Conservation (phyloP, 331 rosid genomes). For the Telfairia occidentalis region DNA sequence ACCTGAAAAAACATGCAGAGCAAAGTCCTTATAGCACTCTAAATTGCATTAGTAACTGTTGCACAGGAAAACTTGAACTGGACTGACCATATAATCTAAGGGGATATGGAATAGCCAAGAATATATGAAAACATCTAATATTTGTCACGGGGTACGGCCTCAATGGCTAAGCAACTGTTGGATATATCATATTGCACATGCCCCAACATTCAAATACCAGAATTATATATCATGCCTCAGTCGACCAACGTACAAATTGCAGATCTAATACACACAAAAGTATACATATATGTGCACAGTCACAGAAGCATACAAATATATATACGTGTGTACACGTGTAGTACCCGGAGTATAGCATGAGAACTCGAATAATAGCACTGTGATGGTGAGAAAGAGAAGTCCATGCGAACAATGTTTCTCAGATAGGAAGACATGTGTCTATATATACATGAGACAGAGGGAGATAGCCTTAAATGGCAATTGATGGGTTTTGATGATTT, state of each 20-base stretch:
- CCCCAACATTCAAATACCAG: not conserved
- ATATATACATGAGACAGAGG: not conserved
- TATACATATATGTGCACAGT: not conserved
- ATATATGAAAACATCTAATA: not conserved
- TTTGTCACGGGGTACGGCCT: not conserved
- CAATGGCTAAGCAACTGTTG: not conserved
- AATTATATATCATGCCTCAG: not conserved
- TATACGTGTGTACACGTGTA: not conserved
- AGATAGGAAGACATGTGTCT: not conserved
- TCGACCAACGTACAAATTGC: not conserved
- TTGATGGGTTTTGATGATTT: not conserved
- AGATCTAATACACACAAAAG: not conserved
- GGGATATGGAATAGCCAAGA: not conserved
- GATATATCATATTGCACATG: too few species aligned
- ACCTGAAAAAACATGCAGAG: slow-evolving; percentile 35
- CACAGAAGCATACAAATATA: not conserved
- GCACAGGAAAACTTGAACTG: not conserved
- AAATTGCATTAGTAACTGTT: not conserved
- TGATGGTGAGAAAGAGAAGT: not conserved
- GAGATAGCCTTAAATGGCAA: not conserved
- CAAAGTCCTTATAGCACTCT: slow-evolving; percentile 7
- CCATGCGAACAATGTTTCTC: not conserved
- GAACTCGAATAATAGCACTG: not conserved
- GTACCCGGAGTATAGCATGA: not conserved
- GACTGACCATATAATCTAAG: not conserved